These are phyloP conservation scores for Quercus variabilis DNA, from an alignment of 306 rosid species.

Conservation along the genomic window DNA sequence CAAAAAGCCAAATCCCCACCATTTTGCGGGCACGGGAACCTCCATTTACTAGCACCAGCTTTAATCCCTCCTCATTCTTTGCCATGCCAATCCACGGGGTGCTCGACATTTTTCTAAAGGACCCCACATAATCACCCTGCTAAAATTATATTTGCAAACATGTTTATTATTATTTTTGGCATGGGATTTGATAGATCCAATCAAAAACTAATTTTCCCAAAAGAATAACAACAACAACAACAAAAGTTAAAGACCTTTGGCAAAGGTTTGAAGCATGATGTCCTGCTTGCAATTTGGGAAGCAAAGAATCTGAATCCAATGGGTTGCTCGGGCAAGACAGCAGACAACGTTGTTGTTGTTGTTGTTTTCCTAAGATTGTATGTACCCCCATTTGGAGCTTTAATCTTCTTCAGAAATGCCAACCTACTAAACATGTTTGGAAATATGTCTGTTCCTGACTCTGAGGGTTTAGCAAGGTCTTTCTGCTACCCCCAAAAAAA, in stretches of 20 bases:
- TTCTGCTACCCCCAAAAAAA: neutral
- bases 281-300: constrained; percentile 9
- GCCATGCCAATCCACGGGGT: no score
- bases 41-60: no score
- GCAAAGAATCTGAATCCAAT: neutral
- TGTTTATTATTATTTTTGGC: neutral
- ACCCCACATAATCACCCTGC: constrained; percentile 29
- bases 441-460: neutral
- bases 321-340: neutral
- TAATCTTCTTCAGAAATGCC: constrained; percentile 17
- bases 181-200: no score
- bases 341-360: neutral
- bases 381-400: neutral
- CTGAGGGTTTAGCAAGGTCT: constrained; percentile 14
- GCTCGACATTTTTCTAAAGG: no score
- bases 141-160: constrained; percentile 8
- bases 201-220: constrained; percentile 30
- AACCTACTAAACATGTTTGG: neutral
- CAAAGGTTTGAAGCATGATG: neutral
- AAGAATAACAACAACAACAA: constrained; percentile 5
- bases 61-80: no score
- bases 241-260: constrained; percentile 14
- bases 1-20: no score
- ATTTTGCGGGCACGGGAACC: no score
- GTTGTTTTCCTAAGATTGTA: constrained; percentile 11